Conservation (phyloP, 2,329 filamentous ascomycete genomes). For the Xylariaceae sp. region DNA sequence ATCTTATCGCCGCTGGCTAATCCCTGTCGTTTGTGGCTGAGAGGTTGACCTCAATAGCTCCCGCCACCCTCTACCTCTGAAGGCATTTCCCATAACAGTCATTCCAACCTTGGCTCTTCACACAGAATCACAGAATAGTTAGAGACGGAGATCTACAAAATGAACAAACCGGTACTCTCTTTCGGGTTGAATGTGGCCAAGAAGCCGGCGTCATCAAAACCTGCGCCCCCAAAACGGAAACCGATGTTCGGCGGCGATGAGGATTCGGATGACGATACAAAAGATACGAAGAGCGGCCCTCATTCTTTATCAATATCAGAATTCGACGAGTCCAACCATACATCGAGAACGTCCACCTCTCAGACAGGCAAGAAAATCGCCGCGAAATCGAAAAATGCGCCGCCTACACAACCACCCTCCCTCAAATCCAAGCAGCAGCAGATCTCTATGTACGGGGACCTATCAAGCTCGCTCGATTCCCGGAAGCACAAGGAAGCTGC, state of each 20-base stretch:
- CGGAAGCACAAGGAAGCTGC: slow-evolving; percentile 62
- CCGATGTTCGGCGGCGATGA: slow-evolving; percentile 54
- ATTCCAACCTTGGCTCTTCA: not conserved
- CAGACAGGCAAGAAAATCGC: slow-evolving; percentile 26
- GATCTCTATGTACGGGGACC: slow-evolving; percentile 55
- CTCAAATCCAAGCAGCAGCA: slow-evolving; percentile 39
- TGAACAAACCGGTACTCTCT: slow-evolving; percentile 37
- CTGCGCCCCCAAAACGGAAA: slow-evolving; percentile 46
- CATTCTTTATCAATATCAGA: slow-evolving; percentile 57
- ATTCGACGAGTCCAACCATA: slow-evolving; percentile 45
- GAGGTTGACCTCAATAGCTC: no score
- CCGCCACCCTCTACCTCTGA: not conserved
- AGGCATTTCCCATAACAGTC: not conserved
- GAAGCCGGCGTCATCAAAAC: slow-evolving; percentile 49
- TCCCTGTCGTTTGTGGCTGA: no score
- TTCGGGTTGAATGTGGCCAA: slow-evolving; percentile 59
- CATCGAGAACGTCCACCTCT: slow-evolving; percentile 16
- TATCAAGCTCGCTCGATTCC: slow-evolving; percentile 61
- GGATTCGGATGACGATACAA: slow-evolving; percentile 50
- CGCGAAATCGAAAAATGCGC: slow-evolving; percentile 24
- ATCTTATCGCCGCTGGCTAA: not conserved
- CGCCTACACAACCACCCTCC: slow-evolving; percentile 36
- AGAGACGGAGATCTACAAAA: slow-evolving; percentile 6
- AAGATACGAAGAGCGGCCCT: slow-evolving; percentile 25
- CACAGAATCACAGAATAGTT: not conserved